These are phyloP conservation scores for Euphorbia pulcherrima DNA, from an alignment of 345 rosid genomes.

Conservation along the genomic window DNA sequence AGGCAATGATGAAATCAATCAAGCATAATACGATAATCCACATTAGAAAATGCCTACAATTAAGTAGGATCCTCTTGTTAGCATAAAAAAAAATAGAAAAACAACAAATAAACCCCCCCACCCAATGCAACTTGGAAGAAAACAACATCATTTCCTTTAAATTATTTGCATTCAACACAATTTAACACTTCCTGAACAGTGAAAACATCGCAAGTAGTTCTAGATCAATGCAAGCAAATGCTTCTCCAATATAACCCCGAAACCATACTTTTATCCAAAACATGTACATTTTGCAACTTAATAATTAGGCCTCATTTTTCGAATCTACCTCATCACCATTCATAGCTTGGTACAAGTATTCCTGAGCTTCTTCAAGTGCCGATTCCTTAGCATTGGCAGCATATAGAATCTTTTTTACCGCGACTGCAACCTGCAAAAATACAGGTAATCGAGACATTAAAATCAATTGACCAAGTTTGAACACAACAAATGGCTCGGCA, in stretches of 20 bases:
- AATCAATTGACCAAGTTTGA: too few species aligned
- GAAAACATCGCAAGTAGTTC: slow-evolving; percentile 1
- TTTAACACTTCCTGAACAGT: background rate
- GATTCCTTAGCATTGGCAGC: slow-evolving; percentile 80
- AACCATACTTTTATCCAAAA: background rate
- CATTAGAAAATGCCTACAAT: too few species aligned
- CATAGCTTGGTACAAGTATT: slow-evolving; percentile 41
- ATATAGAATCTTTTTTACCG: slow-evolving; percentile 79
- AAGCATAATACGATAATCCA: too few species aligned
- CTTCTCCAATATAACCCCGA: background rate
- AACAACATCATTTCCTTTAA: background rate
- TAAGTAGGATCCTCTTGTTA: background rate
- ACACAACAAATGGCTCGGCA: too few species aligned
- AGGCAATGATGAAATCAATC: too few species aligned
- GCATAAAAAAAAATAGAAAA: too few species aligned
- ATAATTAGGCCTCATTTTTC: slow-evolving; percentile 28
- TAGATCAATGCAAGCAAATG: slow-evolving; percentile 6
- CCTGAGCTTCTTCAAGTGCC: slow-evolving; percentile 80
- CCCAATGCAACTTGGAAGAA: background rate
- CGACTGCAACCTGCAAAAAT: slow-evolving; percentile 60
- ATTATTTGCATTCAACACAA: background rate
- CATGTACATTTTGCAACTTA: slow-evolving; percentile 4
- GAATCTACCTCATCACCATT: slow-evolving; percentile 34
- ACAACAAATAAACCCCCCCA: background rate
- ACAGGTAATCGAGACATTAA: background rate